These are phyloP conservation scores for Boletus austroedulis DNA, from an alignment of 1,284 basidiomycete genomes.

Conservation along the genomic window DNA sequence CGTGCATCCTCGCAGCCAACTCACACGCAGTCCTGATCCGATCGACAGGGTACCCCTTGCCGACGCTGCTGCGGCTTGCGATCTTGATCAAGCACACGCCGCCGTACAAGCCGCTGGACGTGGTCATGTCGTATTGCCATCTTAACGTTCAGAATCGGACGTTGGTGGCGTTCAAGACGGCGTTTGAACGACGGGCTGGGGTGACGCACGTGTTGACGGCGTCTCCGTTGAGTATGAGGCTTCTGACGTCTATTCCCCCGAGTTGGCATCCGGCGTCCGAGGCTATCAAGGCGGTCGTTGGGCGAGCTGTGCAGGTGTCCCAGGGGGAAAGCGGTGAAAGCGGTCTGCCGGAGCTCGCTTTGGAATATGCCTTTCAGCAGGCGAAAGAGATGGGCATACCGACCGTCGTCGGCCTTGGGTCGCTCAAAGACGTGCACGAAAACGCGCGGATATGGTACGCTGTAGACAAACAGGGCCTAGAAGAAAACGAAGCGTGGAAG, in stretches of 20 bases:
- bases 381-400: slow-evolving; percentile 53
- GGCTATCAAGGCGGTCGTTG: slow-evolving; percentile 46
- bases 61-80: slow-evolving; percentile 81
- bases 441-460: slow-evolving; percentile 67
- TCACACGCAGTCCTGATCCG: too few relatives aligned
- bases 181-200: slow-evolving; percentile 61
- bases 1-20: too few relatives aligned
- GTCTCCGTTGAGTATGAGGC: slow-evolving; percentile 90
- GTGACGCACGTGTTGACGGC: slow-evolving; percentile 77
- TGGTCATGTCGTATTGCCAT: slow-evolving; percentile 85
- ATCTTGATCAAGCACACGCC: slow-evolving; percentile 67
- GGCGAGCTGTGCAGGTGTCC: slow-evolving; percentile 3
- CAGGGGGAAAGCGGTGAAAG: slow-evolving; percentile 29
- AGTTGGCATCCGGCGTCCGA: slow-evolving; percentile 84
- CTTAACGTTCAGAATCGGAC: slow-evolving; percentile 79
- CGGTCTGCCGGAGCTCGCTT: slow-evolving; percentile 62
- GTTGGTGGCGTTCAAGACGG: slow-evolving; percentile 58
- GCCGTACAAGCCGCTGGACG: slow-evolving; percentile 70
- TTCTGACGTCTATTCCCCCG: slow-evolving; percentile 70
- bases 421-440: slow-evolving; percentile 69
- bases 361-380: slow-evolving; percentile 67
- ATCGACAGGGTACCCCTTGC: slow-evolving; percentile 84
- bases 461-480: slow-evolving; percentile 41
- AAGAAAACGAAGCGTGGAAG: slow-evolving; percentile 40
- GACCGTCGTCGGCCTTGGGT: slow-evolving; percentile 75